Conservation (phyloP, 2,329 filamentous ascomycete genomes). For the Aspergillus sojae region DNA sequence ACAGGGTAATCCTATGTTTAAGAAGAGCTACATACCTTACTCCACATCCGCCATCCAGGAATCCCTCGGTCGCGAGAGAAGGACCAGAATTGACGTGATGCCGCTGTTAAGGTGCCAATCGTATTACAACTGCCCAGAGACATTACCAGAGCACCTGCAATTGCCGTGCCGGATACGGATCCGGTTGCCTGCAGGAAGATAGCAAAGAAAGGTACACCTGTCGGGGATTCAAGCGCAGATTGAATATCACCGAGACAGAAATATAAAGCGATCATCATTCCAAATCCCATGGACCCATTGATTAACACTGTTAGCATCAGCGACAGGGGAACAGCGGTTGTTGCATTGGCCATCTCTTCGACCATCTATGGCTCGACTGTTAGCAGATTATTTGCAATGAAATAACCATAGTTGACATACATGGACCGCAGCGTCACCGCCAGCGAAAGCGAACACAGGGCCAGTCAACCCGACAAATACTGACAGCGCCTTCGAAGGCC, state of each 20-base stretch:
- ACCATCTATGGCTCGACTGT: constrained; percentile 28
- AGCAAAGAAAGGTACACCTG: constrained; percentile 39
- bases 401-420: constrained; percentile 25
- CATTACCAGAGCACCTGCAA: constrained; percentile 30
- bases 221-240: constrained; percentile 26
- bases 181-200: constrained; percentile 36
- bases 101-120: constrained; percentile 46
- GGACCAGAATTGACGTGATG: constrained; percentile 43
- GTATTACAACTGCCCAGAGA: constrained; percentile 33
- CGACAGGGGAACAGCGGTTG: constrained; percentile 37
- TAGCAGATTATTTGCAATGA: not conserved
- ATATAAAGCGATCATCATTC: constrained; percentile 41
- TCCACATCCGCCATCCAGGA: constrained; percentile 33
- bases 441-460: constrained; percentile 41
- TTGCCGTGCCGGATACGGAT: constrained; percentile 28
- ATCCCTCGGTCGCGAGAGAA: constrained; percentile 31
- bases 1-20: not conserved
- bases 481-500: constrained; percentile 46
- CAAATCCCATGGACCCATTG: constrained; percentile 40
- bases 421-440: constrained; percentile 41
- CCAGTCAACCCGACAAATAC: constrained; percentile 39
- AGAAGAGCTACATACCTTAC: constrained; percentile 20
- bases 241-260: constrained; percentile 42
- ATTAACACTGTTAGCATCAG: constrained; percentile 40
- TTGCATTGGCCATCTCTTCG: constrained; percentile 45